These are phyloP conservation scores for Excoecaria cochinchinensis DNA, from an alignment of 345 rosid genomes.

Conservation along the genomic window DNA sequence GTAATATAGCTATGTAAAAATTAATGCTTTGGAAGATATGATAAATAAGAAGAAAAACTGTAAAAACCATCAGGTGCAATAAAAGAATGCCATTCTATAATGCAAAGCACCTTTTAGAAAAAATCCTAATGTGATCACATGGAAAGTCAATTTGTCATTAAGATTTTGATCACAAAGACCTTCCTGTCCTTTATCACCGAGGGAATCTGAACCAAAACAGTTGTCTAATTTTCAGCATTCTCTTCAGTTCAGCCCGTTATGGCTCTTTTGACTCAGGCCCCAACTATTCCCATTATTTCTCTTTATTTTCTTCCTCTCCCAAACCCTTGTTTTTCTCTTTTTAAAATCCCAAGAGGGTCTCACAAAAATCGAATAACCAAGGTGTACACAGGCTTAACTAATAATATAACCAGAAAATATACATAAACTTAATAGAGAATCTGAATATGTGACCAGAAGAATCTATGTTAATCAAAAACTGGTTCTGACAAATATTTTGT, in stretches of 20 bases:
- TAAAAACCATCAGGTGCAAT: background rate
- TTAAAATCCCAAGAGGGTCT: background rate
- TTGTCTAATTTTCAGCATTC: background rate
- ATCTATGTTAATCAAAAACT: background rate
- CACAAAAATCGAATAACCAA: background rate
- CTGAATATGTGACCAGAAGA: background rate
- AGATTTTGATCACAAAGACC: background rate
- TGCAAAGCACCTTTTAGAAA: background rate
- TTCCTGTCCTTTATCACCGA: background rate
- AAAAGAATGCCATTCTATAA: background rate
- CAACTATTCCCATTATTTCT: background rate
- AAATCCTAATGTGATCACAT: background rate
- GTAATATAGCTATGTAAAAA: background rate
- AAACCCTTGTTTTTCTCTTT: background rate
- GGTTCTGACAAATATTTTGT: conserved; percentile 1
- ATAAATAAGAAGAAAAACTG: background rate
- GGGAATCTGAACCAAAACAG: background rate
- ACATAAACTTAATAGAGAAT: background rate
- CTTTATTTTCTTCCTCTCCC: background rate
- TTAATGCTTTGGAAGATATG: background rate
- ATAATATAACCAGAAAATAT: too few relatives aligned
- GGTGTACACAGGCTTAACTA: background rate
- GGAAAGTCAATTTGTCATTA: background rate
- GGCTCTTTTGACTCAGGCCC: background rate
- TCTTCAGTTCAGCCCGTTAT: background rate